phyloP scores from a whole-genome alignment of 441 rosid genomes.

The Gossypium aridum region DNA sequence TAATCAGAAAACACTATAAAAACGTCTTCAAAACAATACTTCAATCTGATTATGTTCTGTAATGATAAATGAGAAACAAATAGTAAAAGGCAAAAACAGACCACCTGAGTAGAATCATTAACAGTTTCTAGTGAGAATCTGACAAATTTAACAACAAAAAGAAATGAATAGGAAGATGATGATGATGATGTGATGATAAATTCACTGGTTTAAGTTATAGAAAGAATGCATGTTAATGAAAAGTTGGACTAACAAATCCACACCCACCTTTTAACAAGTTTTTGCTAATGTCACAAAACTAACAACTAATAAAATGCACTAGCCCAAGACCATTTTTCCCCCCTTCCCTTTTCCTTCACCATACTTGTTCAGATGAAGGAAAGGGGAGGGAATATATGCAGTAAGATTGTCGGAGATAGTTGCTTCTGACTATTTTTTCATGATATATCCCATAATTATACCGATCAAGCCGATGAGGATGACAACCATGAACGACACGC shows the following conservation, averaged over 20 bases:
- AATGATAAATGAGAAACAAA: too few relatives aligned
- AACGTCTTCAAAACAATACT: background rate
- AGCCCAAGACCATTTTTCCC: conserved; percentile 11
- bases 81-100: background rate
- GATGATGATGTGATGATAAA: background rate
- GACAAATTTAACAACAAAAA: conserved; percentile 15
- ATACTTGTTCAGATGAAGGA: conserved; percentile 20
- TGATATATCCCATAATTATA: conserved; percentile 50
- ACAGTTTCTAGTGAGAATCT: conserved; percentile 9
- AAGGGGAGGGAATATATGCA: background rate
- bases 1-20: background rate
- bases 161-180: background rate
- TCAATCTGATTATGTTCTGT: too few relatives aligned
- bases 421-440: conserved; percentile 43
- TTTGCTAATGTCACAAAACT: conserved; percentile 31
- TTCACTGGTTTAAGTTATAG: conserved; percentile 21
- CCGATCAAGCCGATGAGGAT: conserved; percentile 51
- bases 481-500: conserved; percentile 45
- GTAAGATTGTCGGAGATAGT: background rate
- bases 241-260: background rate
- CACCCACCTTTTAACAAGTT: conserved; percentile 25
- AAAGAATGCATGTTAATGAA: conserved; percentile 26
- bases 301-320: conserved; percentile 15
- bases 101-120: background rate
- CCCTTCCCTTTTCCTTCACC: conserved; percentile 30